A percentile compares a stretch with the other conserved stretches of the same genome.
Conservation (phyloP, 257 asterid genomes). For the Mentha longifolia region DNA sequence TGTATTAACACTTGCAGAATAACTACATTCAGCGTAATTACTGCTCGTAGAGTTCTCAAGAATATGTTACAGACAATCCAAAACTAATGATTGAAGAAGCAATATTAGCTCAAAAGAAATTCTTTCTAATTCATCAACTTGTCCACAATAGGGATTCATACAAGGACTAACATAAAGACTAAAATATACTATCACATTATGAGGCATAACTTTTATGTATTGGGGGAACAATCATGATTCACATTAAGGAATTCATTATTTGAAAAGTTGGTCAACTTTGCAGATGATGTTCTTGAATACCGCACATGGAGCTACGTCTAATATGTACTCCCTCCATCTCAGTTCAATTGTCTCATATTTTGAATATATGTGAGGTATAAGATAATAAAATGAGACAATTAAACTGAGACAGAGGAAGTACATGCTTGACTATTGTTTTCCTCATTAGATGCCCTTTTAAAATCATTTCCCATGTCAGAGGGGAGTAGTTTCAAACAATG, state of each 20-base stretch:
- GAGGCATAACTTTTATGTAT: background rate
- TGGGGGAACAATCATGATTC: slow-evolving; percentile 15
- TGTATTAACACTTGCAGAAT: background rate
- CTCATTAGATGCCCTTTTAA: slow-evolving; percentile 4
- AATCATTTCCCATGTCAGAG: background rate
- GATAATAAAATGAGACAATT: no score
- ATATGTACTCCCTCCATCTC: no score
- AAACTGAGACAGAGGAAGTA: no score
- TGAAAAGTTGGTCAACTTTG: background rate
- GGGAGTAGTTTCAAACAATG: background rate
- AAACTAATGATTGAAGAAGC: background rate
- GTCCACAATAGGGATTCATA: background rate
- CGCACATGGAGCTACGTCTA: background rate
- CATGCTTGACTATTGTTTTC: background rate
- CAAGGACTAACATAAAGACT: background rate
- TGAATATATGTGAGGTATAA: no score
- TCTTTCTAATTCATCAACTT: slow-evolving; percentile 12
- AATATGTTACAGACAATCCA: slow-evolving; percentile 5
- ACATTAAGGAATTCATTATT: slow-evolving; percentile 7
- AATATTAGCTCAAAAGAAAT: background rate
- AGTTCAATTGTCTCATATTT: no score
- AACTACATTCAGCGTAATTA: background rate
- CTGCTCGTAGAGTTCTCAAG: background rate
- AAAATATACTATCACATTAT: background rate
- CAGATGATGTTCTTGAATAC: slow-evolving; percentile 8